Conservation (phyloP, 2,329 filamentous ascomycete genomes). For the Pseudofabraea citricarpa region DNA sequence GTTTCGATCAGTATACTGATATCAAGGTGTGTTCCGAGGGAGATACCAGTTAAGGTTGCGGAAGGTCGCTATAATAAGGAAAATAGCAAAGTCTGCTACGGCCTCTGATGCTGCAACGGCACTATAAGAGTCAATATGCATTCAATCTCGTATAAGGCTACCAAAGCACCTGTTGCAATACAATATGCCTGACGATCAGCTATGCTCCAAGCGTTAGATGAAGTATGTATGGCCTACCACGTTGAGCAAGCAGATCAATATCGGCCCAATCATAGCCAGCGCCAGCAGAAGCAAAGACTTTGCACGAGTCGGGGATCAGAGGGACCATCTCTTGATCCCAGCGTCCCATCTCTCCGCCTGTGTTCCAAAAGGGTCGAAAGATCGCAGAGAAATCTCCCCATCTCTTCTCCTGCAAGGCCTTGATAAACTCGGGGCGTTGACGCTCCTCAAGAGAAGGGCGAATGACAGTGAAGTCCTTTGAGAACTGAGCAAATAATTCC, state of each 20-base stretch:
- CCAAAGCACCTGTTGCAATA: slow-evolving; percentile 58
- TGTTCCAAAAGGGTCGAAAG: slow-evolving; percentile 59
- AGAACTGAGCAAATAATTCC: slow-evolving; percentile 30
- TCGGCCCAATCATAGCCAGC: slow-evolving; percentile 62
- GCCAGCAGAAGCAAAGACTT: slow-evolving; percentile 54
- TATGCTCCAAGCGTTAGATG: neutral
- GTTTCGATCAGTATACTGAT: slow-evolving; percentile 20
- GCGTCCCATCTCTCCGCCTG: slow-evolving; percentile 59
- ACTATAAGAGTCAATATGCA: too few species aligned
- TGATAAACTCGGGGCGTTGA: slow-evolving; percentile 42
- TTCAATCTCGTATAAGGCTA: too few species aligned
- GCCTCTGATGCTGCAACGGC: slow-evolving; percentile 67
- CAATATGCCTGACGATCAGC: slow-evolving; percentile 41
- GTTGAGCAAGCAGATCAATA: slow-evolving; percentile 52
- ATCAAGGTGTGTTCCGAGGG: neutral
- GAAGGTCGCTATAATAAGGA: slow-evolving; percentile 65
- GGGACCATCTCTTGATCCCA: slow-evolving; percentile 56
- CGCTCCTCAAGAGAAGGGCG: slow-evolving; percentile 47
- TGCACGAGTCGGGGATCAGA: slow-evolving; percentile 46
- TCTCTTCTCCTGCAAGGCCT: slow-evolving; percentile 42
- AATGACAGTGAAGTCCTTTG: slow-evolving; percentile 36
- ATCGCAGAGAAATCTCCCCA: slow-evolving; percentile 50
- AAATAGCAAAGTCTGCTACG: slow-evolving; percentile 67
- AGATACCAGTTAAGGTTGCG: slow-evolving; percentile 57
- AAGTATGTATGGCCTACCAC: slow-evolving; percentile 30